Evolutionary conservation across 768 basidiomycete genomes (phyloP), one percentile per base, ranked within the genome.

Genomic region (Suillus clintonianus): DNA sequence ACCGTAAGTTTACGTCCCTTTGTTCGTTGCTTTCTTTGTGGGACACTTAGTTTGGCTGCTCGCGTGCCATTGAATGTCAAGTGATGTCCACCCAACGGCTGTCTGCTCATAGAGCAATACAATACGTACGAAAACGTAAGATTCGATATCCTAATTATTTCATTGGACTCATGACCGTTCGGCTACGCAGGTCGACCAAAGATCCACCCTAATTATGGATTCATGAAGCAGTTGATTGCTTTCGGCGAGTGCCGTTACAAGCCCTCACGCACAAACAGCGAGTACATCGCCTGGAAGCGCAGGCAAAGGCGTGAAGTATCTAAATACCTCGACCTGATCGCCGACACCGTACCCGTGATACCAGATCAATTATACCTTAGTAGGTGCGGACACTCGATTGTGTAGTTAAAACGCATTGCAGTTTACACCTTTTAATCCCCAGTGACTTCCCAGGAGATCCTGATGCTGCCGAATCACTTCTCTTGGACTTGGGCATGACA

Each of bases 231-330:
- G 64, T 79, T 89, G 24, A 78, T 86, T 43, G 74, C 78, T 1
- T 89, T 88, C 65, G 77, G 74, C 32, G 79, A 82, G 13, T 88
- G 87, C 65, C 73, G 77, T 45, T 86, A 82, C 68, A 72, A 77
- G 24, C 82, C 84, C 0, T 78, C 77, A 1, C 76, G 76, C 30
- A 70, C 73, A 0, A 79, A 85, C 63, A 61, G 76, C 3, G 76
- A 75, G 22, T 89, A 89, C 64, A 79, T 80, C 5, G 72, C 82
- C n/a, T 89, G 87, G 88, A 86, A 83, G 68, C 81, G 85, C 14
- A 76, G 80, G 36, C 82, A 85, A 63, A 77, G 79, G 55, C 85
- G 83, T 62, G 82, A 85, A 37, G 85, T 86, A 48, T 81, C 80
- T 3, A 73, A 76, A 53, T 89, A 84, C 68, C 70, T 89, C 34